A percentile compares a stretch with the other conserved stretches of the same genome.
These are phyloP conservation scores for Hamamelis virginiana DNA, from an alignment of 164 flowering plant genomes.

Conservation along the genomic window DNA sequence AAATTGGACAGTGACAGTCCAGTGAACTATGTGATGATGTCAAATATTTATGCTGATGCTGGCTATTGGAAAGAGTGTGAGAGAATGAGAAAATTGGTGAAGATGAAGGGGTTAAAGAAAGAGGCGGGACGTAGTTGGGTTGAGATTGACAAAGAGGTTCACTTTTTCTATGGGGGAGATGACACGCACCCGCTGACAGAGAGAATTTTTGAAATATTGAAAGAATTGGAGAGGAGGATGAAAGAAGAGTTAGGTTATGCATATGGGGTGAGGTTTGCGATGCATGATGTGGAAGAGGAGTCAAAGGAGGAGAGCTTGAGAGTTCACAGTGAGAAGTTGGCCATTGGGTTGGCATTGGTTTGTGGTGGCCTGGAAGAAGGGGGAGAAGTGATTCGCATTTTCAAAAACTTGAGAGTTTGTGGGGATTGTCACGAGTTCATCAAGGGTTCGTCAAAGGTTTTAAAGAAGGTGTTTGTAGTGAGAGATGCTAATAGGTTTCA, in stretches of 20 bases:
- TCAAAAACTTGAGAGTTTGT: constrained; percentile 77
- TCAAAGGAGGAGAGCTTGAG: constrained; percentile 67
- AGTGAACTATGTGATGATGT: constrained; percentile 77
- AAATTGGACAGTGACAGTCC: constrained; percentile 56
- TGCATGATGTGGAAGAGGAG: constrained; percentile 77
- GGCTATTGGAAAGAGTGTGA: constrained; percentile 67
- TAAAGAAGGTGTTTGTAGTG: constrained; percentile 50
- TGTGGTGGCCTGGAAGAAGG: constrained; percentile 35
- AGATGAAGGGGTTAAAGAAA: constrained; percentile 63
- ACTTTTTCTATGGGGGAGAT: constrained; percentile 67
- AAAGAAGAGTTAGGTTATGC: constrained; percentile 61
- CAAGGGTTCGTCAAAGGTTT: constrained; percentile 60
- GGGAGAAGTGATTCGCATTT: constrained; percentile 47
- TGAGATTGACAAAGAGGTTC: constrained; percentile 63
- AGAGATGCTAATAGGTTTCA: constrained; percentile 84
- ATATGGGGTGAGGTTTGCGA: constrained; percentile 37
- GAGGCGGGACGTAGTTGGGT: constrained; percentile 81
- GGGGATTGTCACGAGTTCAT: constrained; percentile 80
- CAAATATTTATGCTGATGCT: constrained; percentile 65
- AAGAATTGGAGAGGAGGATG: constrained; percentile 57
- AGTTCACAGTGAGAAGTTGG: constrained; percentile 76
- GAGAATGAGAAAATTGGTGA: constrained; percentile 46
- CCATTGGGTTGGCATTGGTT: constrained; percentile 64
- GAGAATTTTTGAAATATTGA: constrained; percentile 41
- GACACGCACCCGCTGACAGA: constrained; percentile 53